A percentile compares a stretch with the other conserved stretches of the same genome.
These are phyloP conservation scores for Pecoramyces ruminantium DNA, from an alignment of 192 early-diverging fungal species.

Conservation along the genomic window DNA sequence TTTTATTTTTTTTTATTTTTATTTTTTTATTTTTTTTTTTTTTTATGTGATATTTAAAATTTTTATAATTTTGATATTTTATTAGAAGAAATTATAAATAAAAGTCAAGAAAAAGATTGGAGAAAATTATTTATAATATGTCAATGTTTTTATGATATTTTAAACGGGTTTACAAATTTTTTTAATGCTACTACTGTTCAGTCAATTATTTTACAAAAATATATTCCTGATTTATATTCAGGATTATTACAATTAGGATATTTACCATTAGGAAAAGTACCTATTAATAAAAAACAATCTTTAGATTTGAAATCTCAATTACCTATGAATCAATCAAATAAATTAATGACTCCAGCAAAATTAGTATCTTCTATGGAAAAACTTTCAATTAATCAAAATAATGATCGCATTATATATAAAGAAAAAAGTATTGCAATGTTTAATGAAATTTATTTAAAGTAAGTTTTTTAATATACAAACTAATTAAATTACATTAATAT, in stretches of 20 bases:
- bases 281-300: background rate
- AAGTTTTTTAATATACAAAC: too few species aligned
- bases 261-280: constrained; percentile 26
- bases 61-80: background rate
- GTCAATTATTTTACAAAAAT: constrained; percentile 27
- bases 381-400: background rate
- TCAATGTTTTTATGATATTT: background rate
- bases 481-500: too few species aligned
- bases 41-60: background rate
- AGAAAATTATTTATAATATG: background rate
- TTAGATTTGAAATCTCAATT: too few species aligned
- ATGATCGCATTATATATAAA: background rate
- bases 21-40: too few species aligned
- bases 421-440: background rate
- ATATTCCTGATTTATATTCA: constrained; percentile 48
- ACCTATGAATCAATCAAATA: background rate
- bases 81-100: background rate
- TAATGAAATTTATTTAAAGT: background rate
- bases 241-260: constrained; percentile 50
- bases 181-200: constrained; percentile 33
- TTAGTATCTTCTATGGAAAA: background rate
- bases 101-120: background rate
- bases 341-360: background rate
- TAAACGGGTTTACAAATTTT: background rate
- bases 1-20: too few species aligned